phyloP scores from a whole-genome alignment of 352 stramenopile genomes.

The Pythium phragmiticola region DNA sequence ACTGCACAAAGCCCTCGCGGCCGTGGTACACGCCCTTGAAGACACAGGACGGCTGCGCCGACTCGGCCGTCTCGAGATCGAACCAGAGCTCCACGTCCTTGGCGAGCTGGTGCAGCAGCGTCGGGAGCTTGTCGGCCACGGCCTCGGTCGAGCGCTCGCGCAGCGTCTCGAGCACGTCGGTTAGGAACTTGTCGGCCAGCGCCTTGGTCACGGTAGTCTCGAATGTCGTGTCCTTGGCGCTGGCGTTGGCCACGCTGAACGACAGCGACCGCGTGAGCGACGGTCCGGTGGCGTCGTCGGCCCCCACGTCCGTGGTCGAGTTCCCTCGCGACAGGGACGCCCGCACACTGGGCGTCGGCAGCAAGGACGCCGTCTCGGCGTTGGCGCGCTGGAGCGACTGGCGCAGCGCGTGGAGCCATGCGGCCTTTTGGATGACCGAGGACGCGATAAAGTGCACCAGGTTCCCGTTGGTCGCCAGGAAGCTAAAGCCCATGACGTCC shows the following conservation, averaged over 20 bases:
- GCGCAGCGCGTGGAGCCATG: slow-evolving; percentile 86
- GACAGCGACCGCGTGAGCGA: slow-evolving; percentile 11
- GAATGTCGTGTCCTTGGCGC: slow-evolving; percentile 3
- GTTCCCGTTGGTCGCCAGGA: slow-evolving; percentile 81
- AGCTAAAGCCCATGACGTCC: slow-evolving; percentile 78
- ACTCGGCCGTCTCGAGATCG: slow-evolving; percentile 77
- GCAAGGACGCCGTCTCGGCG: slow-evolving; percentile 38
- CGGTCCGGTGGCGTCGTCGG: slow-evolving; percentile 16
- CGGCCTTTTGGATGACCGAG: slow-evolving; percentile 71
- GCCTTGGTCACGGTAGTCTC: slow-evolving; percentile 70
- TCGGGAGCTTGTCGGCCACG: slow-evolving; percentile 56
- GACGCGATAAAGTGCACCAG: slow-evolving; percentile 83
- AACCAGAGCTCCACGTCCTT: slow-evolving; percentile 86
- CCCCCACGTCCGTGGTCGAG: background rate
- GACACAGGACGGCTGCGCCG: slow-evolving; percentile 69
- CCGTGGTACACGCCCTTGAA: slow-evolving; percentile 89
- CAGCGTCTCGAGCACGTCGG: slow-evolving; percentile 59
- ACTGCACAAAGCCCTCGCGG: slow-evolving; percentile 84
- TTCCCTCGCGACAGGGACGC: slow-evolving; percentile 5
- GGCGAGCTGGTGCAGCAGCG: slow-evolving; percentile 77
- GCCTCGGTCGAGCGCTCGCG: slow-evolving; percentile 36
- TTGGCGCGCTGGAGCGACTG: slow-evolving; percentile 50
- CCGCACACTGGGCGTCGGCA: slow-evolving; percentile 24
- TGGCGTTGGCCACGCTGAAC: background rate
- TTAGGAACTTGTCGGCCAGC: slow-evolving; percentile 70